phyloP scores from a whole-genome alignment of 2,329 filamentous ascomycete genomes.

The Pseudogymnoascus verrucosus region DNA sequence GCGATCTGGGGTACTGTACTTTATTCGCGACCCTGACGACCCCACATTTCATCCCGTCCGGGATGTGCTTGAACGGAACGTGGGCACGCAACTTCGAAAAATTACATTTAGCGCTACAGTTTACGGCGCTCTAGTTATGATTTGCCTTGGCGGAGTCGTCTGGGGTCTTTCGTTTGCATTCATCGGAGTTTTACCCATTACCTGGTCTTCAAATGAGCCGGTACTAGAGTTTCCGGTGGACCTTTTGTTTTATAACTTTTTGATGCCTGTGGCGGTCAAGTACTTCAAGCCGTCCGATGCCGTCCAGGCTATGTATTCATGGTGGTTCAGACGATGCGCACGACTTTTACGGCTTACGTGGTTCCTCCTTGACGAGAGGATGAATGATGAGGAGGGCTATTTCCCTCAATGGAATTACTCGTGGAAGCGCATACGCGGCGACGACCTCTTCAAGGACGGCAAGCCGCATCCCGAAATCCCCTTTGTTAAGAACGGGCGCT shows the following conservation, averaged over 20 bases:
- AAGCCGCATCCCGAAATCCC: slow-evolving; percentile 22
- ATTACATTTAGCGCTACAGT: slow-evolving; percentile 94
- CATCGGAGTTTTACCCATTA: slow-evolving; percentile 72
- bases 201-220: slow-evolving; percentile 88
- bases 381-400: slow-evolving; percentile 71
- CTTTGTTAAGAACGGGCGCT: slow-evolving; percentile 66
- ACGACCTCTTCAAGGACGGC: slow-evolving; percentile 13
- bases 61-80: slow-evolving; percentile 87
- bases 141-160: slow-evolving; percentile 91
- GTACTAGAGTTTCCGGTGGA: slow-evolving; percentile 92
- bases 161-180: slow-evolving; percentile 73
- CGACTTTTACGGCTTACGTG: slow-evolving; percentile 72
- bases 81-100: slow-evolving; percentile 88
- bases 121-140: slow-evolving; percentile 83
- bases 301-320: slow-evolving; percentile 78
- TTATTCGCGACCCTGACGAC: slow-evolving; percentile 96
- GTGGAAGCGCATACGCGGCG: slow-evolving; percentile 30
- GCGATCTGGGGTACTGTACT: slow-evolving; percentile 90
- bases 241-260: slow-evolving; percentile 90
- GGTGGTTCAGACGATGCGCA: slow-evolving; percentile 92
- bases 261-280: slow-evolving; percentile 80
- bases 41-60: slow-evolving; percentile 96
- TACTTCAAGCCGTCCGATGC: slow-evolving; percentile 80
- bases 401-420: slow-evolving; percentile 49
- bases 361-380: slow-evolving; percentile 84